Evolutionary conservation across 2,329 filamentous ascomycete species (phyloP), one percentile per base, ranked within the genome.

Genomic region (Botryosphaeria dothidea): DNA sequence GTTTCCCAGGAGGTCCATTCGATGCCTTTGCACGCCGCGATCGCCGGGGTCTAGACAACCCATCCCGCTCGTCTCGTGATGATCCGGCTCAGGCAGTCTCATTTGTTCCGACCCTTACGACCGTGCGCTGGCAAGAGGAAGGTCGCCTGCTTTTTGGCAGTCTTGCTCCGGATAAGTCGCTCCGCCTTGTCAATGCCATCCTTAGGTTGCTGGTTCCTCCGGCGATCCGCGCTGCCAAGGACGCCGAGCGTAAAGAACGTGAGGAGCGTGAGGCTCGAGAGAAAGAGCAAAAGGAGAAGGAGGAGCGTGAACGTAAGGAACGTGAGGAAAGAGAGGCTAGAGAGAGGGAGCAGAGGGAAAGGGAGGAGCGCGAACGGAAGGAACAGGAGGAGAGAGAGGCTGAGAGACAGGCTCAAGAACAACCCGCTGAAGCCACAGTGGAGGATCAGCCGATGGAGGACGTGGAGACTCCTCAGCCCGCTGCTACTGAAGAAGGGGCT

Each of bases 41-140:
- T 60, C 70, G 67, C 6, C 76, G 76, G 48, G 67, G 70, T 38
- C 69, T 74, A 38, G 75, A 78, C 4, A 67, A 63, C 2, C 70
- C 73, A 49, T 69, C 73, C 27, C 74, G 76, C 38, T 71, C 41
- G 76, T 80, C 68, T 79, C 84, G 71, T 51, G 77, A 78, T 66
- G 90, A 92, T 65, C 90, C 90, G 13, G 83, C 86, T n/a, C 89
- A 91, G 70, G 90, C 92, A 13, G 89, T 93, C 27, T 82, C 88
- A 2, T 98, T 98, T 75, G 81, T 84, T 21, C 84, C 92, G 8
- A 86, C 88, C 41, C 83, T 86, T 8, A 98, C 95, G 1, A 82
- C 85, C 64, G 84, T 85, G 62, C 89, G 95, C 67, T 99, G 96
- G 90, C 87, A 91, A 73, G 92, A 97, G 73, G 96, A 98, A 76